phyloP scores from a whole-genome alignment of 345 rosid species.

The Raphanus sativus region DNA sequence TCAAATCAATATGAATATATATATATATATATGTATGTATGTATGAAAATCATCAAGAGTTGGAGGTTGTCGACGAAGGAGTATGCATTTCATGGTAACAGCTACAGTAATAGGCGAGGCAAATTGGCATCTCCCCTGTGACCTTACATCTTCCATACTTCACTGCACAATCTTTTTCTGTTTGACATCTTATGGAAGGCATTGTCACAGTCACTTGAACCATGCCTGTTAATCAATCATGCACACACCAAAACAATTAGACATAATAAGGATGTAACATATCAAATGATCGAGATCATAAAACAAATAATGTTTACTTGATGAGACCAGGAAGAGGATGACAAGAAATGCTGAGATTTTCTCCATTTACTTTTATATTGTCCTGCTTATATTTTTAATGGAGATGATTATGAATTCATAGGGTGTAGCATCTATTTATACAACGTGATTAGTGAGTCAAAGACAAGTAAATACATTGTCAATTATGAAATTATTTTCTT shows the following conservation, averaged over 20 bases:
- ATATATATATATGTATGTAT: too few relatives aligned
- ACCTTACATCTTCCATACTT: slow-evolving; percentile 21
- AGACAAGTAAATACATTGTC: not conserved
- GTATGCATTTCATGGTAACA: not conserved
- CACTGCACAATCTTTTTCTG: slow-evolving; percentile 12
- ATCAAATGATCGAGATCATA: not conserved
- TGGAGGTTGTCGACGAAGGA: not conserved
- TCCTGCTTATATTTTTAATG: not conserved
- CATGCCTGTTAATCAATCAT: slow-evolving; percentile 20
- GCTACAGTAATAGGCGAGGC: slow-evolving; percentile 4
- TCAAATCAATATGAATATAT: not conserved
- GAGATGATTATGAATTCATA: not conserved
- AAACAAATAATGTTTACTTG: slow-evolving; percentile 12
- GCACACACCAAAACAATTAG: not conserved
- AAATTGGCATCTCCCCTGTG: slow-evolving; percentile 11
- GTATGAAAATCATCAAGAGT: not conserved
- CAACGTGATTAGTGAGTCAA: not conserved
- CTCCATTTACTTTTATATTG: not conserved
- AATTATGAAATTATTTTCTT: not conserved
- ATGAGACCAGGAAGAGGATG: slow-evolving; percentile 24
- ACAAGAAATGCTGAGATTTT: slow-evolving; percentile 20
- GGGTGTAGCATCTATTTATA: not conserved
- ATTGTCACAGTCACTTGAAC: not conserved
- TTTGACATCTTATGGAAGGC: not conserved
- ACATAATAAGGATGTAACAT: not conserved